Conservation (phyloP, 768 basidiomycete species). For the Pleurotus sapidus region DNA sequence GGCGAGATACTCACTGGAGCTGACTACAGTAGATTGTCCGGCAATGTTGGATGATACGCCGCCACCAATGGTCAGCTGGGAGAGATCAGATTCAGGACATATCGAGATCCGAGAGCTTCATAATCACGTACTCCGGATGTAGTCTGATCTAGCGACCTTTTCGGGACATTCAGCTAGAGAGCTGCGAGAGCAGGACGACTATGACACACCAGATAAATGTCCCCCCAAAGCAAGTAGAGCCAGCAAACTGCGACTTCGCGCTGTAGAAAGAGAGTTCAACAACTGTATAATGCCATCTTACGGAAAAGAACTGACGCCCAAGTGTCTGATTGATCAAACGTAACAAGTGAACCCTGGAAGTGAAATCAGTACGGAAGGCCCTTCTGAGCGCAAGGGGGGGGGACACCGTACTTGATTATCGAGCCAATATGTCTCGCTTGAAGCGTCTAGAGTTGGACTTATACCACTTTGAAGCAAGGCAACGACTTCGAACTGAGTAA, state of each 20-base stretch:
- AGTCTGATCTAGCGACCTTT: neutral
- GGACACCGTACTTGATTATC: slow-evolving; percentile 6
- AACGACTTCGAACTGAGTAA: slow-evolving; percentile 15
- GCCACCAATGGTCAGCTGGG: neutral
- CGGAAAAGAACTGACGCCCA: slow-evolving; percentile 9
- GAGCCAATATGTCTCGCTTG: slow-evolving; percentile 15
- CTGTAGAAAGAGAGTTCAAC: neutral
- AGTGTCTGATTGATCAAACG: slow-evolving; percentile 17
- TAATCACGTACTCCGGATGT: neutral
- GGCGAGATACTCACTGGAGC: neutral
- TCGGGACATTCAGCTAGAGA: neutral
- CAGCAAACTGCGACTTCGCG: slow-evolving; percentile 12
- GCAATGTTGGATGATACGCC: neutral
- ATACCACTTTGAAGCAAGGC: slow-evolving; percentile 4
- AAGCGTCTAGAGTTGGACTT: slow-evolving; percentile 10
- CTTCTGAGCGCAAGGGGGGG: neutral
- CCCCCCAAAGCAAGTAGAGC: slow-evolving; percentile 14
- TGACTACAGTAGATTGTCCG: neutral
- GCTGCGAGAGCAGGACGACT: neutral
- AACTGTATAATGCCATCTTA: too few species aligned
- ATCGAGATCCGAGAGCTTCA: neutral
- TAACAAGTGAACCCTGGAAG: slow-evolving; percentile 8
- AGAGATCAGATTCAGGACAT: neutral
- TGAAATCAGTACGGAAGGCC: neutral
- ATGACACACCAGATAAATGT: slow-evolving; percentile 14